phyloP scores from a whole-genome alignment of 352 stramenopile genomes.

The Pythium angustatum region DNA sequence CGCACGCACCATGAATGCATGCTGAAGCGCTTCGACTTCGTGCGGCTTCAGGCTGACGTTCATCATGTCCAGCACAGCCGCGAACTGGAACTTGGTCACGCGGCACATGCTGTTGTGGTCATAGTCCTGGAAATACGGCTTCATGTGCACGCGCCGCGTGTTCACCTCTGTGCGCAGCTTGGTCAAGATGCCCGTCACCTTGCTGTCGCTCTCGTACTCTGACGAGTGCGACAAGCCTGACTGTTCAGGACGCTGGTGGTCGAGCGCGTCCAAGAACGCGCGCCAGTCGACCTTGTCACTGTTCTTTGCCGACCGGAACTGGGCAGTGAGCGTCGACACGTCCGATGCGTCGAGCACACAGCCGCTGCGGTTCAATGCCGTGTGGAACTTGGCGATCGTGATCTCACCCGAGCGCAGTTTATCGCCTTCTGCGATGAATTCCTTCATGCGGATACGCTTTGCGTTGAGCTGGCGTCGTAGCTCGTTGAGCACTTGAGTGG shows the following conservation, averaged over 20 bases:
- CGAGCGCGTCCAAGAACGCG: conserved; percentile 60
- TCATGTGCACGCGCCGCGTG: conserved; percentile 76
- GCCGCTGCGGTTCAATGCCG: conserved; percentile 77
- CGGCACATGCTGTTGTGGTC: conserved; percentile 72
- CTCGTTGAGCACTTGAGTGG: conserved; percentile 53
- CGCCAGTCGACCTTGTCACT: conserved; percentile 82
- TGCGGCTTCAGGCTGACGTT: conserved; percentile 47
- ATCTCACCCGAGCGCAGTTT: conserved; percentile 81
- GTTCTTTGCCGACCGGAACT: conserved; percentile 62
- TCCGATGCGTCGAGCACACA: conserved; percentile 66
- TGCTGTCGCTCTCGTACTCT: conserved; percentile 15
- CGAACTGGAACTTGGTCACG: conserved; percentile 84
- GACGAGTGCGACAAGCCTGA: neutral
- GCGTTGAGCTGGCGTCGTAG: conserved; percentile 58
- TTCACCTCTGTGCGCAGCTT: conserved; percentile 57
- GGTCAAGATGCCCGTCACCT: conserved; percentile 41
- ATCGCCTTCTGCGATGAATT: conserved; percentile 80
- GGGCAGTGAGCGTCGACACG: conserved; percentile 57
- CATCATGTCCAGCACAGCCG: conserved; percentile 86
- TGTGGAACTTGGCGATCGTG: conserved; percentile 85
- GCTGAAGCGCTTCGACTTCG: conserved; percentile 55
- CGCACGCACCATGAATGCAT: conserved; percentile 53
- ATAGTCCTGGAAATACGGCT: conserved; percentile 88
- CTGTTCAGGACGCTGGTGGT: conserved; percentile 26
- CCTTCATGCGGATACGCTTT: conserved; percentile 79